Evolutionary conservation across 371 early-diverging fungal genomes (phyloP).

Genomic region (Agmasoma carcini): DNA sequence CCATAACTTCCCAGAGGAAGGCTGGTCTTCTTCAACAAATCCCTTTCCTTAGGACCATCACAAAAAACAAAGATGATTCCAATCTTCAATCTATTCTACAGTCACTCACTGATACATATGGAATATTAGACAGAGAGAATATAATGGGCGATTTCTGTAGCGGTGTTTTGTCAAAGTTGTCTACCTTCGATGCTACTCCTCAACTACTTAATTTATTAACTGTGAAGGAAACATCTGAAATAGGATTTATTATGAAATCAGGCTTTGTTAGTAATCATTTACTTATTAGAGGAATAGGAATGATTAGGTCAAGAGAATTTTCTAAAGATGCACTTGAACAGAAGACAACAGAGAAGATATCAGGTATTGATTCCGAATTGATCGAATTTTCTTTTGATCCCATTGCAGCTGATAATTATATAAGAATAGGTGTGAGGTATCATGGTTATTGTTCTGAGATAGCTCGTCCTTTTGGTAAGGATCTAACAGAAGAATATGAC

Average conservation of each 20-base stretch:
- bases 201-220: conserved; percentile 30
- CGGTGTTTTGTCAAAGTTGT: conserved; percentile 18
- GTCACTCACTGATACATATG: conserved; percentile 10
- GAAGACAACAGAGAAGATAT: conserved; percentile 6
- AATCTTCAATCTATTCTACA: conserved; percentile 27
- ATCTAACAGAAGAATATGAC: conserved; percentile 40
- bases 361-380: conserved; percentile 25
- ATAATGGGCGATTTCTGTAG: conserved; percentile 36
- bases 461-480: conserved; percentile 40
- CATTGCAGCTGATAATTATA: conserved; percentile 14
- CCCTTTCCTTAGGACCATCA: conserved; percentile 11
- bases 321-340: conserved; percentile 22
- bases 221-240: conserved; percentile 39
- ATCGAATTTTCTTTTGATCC: conserved; percentile 27
- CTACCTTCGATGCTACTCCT: conserved; percentile 24
- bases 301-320: conserved; percentile 29
- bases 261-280: conserved; percentile 18
- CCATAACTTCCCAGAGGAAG: conserved; percentile 48
- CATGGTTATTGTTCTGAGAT: conserved; percentile 50
- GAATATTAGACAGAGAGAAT: conserved; percentile 34
- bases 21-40: conserved; percentile 44
- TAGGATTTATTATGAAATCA: conserved; percentile 32
- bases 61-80: conserved; percentile 41
- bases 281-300: conserved; percentile 28
- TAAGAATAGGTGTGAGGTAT: conserved; percentile 49